phyloP scores from a whole-genome alignment of 2,329 filamentous ascomycete species.

The Talaromyces albobiverticillius region DNA sequence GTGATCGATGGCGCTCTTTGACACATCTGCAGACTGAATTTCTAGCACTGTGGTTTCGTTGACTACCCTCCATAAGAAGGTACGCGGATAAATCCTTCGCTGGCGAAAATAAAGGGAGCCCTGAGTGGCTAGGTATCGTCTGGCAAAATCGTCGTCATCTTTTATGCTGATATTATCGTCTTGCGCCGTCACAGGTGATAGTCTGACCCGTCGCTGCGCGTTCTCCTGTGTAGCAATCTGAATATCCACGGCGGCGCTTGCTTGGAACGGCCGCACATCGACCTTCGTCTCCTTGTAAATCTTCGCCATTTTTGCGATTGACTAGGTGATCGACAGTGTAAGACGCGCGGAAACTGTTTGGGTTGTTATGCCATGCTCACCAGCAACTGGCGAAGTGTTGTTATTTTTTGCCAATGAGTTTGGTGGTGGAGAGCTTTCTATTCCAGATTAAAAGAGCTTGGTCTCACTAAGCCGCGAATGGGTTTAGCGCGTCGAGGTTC shows the following conservation, averaged over 20 bases:
- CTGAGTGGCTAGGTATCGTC: constrained; percentile 70
- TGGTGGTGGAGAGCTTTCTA: constrained; percentile 9
- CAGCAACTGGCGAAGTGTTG: neutral
- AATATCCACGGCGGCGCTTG: constrained; percentile 68
- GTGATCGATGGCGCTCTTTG: constrained; percentile 60
- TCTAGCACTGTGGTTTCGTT: constrained; percentile 78
- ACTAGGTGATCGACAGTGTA: neutral
- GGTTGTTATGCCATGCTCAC: constrained; percentile 9
- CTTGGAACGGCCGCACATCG: constrained; percentile 71
- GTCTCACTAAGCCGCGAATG: constrained; percentile 4
- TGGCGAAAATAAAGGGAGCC: constrained; percentile 82
- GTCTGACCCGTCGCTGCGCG: constrained; percentile 46
- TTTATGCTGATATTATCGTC: constrained; percentile 47
- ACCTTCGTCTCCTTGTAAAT: constrained; percentile 85
- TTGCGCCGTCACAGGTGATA: constrained; percentile 41
- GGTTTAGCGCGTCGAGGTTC: constrained; percentile 4
- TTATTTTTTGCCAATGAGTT: neutral
- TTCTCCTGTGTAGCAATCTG: constrained; percentile 54
- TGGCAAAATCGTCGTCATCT: constrained; percentile 66
- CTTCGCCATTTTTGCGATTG: constrained; percentile 58
- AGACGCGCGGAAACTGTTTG: constrained; percentile 20
- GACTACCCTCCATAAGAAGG: constrained; percentile 86
- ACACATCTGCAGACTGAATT: constrained; percentile 77
- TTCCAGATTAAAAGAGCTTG: constrained; percentile 1
- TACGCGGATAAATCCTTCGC: constrained; percentile 71